Conservation (phyloP, 108 stramenopile species). For the Nitzschia sp. region DNA sequence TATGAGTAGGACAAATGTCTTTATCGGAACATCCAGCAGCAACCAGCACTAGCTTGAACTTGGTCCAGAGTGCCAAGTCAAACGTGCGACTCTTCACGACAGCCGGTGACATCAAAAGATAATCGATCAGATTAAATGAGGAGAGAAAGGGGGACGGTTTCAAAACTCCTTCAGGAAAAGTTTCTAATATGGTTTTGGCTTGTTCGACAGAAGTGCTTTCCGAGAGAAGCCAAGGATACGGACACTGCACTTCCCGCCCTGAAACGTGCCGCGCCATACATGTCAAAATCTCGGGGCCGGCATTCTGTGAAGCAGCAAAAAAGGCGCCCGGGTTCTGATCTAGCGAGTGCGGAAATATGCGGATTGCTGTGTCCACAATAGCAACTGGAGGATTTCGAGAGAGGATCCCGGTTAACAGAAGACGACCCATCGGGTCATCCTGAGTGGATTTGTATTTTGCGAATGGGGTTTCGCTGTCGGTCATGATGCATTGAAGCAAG, state of each 20-base stretch:
- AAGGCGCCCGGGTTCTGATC: constrained; percentile 29
- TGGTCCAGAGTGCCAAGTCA: constrained; percentile 13
- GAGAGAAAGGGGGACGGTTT: neutral
- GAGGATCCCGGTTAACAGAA: constrained; percentile 10
- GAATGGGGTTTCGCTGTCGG: neutral
- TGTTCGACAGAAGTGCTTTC: constrained; percentile 3
- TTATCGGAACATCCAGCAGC: constrained; percentile 19
- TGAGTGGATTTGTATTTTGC: neutral
- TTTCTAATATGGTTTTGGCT: constrained; percentile 7
- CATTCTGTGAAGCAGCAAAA: constrained; percentile 19
- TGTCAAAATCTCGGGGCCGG: neutral
- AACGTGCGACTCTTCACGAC: constrained; percentile 12
- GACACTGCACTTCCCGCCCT: constrained; percentile 3
- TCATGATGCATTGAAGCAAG: constrained; percentile 1
- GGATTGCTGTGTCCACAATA: constrained; percentile 15
- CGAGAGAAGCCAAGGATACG: constrained; percentile 32
- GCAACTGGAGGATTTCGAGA: constrained; percentile 10
- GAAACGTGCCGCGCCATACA: neutral
- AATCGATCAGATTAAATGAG: constrained; percentile 20
- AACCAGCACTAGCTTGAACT: constrained; percentile 30
- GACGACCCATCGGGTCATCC: constrained; percentile 26
- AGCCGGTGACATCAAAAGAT: constrained; percentile 3
- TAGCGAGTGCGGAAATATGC: constrained; percentile 18
- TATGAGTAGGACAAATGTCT: neutral
- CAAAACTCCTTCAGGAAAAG: constrained; percentile 16